Base-by-base conservation (phyloP, 106 monocot genomes). In the Hemerocallis citrina region DNA sequence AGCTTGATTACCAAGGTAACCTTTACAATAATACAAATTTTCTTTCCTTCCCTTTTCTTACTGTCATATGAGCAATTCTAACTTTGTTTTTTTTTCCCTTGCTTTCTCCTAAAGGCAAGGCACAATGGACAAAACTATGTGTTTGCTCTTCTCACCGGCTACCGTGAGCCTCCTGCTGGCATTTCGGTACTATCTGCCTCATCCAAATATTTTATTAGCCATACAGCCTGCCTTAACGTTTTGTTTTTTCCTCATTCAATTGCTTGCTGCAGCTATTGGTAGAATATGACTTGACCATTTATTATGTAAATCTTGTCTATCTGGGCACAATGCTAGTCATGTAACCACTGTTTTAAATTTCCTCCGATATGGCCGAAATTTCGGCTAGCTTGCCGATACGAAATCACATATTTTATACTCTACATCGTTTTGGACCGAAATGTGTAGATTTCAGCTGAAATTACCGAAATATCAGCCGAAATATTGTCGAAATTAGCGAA, bases 111-210 rank as follows among this genome's bases (percentile, higher is more conserved):
- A 51, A 66, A 94, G 94, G 94, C 94, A 29, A 84, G 94, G 4
- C 94, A 94, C 70, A 86, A 89, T 74, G 83, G 88, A 10, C 88
- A 83, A 59, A 88, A 88, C 76, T 94, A 94, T 50, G 94, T 86
- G 19, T 94, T 94, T 83, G 57, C 85, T 54, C 89, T 94, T 66
- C 80, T 94, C 40, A 94, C 94, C 73, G 94, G 94, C 31, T 94
- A 94, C 55, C 89, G 80, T 69, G 94, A 94, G 49, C 94, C 94
- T 75, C 94, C 94, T 77, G 94, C 89, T 67, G 94, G 94, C 52
- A 45, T 94, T 71, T 66, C 73, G 50, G 94, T 94, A 79, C 78
- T 32, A 32, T 23, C 15, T 52, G 14, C 65, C 62, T 71, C 63
- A 42, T 59, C 23, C 35, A 38, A 50, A 23, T 23, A 29, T 52